Evolutionary conservation across 2,329 filamentous ascomycete genomes (phyloP).

Genomic region (Verticillium nubilum): DNA sequence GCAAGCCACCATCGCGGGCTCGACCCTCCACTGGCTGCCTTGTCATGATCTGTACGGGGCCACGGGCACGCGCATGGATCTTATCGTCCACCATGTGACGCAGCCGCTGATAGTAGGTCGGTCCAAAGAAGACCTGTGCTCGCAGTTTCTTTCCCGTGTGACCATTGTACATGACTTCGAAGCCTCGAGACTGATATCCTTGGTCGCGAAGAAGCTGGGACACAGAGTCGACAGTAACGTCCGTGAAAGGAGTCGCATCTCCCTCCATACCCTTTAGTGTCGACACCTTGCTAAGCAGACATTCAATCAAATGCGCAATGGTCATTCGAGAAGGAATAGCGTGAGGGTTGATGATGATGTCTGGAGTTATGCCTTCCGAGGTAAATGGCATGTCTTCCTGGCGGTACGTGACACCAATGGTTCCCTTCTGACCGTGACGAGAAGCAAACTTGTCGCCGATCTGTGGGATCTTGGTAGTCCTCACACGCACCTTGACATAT

Average conservation of each 20-base stretch:
- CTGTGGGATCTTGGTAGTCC: conserved; percentile 96
- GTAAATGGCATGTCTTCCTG: conserved; percentile 99
- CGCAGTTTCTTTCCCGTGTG: conserved; percentile 92
- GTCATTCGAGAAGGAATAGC: conserved; percentile 99
- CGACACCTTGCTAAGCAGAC: conserved; percentile 92
- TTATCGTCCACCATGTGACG: conserved; percentile 99
- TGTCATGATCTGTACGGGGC: conserved; percentile 94
- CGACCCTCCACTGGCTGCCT: conserved; percentile 97
- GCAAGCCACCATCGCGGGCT: conserved; percentile 93
- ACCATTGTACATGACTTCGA: conserved; percentile 98
- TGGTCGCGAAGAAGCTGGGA: conserved; percentile 81
- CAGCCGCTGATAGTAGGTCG: conserved; percentile 97
- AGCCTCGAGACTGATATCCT: conserved; percentile 94
- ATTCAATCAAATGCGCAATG: conserved; percentile 99
- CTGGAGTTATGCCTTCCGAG: conserved; percentile 81
- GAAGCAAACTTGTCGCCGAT: conserved; percentile 99
- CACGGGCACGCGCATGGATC: conserved; percentile 97
- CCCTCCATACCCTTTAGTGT: conserved; percentile 92
- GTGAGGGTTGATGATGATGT: conserved; percentile 98
- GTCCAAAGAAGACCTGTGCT: conserved; percentile 92
- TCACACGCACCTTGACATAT: conserved; percentile 95
- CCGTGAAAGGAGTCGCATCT: conserved; percentile 95
- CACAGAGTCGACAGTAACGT: conserved; percentile 92
- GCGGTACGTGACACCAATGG: conserved; percentile 95
- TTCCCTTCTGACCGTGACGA: conserved; percentile 98